Conservation (phyloP, 1,284 basidiomycete genomes). For the Xerocomus nothofagi region DNA sequence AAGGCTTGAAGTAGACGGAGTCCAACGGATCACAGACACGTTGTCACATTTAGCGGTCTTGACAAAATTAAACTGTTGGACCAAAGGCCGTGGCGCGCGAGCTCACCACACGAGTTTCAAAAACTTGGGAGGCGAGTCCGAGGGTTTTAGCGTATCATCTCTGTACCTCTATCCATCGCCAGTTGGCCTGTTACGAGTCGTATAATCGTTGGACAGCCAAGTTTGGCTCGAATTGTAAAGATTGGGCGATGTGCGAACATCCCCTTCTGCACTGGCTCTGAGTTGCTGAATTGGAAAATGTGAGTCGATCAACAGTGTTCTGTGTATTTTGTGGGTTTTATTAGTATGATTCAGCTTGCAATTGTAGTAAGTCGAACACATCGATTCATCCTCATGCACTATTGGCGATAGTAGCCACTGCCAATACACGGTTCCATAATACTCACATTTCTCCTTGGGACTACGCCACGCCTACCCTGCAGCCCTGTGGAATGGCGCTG, state of each 20-base stretch:
- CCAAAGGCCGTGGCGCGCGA: slow-evolving; percentile 5
- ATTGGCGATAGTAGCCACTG: neutral
- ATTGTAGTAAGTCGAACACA: neutral
- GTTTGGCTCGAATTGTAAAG: slow-evolving; percentile 13
- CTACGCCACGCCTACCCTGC: neutral
- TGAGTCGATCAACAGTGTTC: slow-evolving; percentile 19
- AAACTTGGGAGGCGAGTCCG: slow-evolving; percentile 20
- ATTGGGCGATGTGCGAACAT: slow-evolving; percentile 2
- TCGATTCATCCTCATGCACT: slow-evolving; percentile 11
- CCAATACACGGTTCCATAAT: neutral
- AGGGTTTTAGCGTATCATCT: slow-evolving; percentile 18
- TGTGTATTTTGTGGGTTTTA: slow-evolving; percentile 1
- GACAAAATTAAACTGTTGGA: slow-evolving; percentile 14
- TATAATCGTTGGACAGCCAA: neutral
- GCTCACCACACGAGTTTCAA: slow-evolving; percentile 19
- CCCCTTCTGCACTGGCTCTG: slow-evolving; percentile 3
- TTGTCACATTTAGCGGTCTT: slow-evolving; percentile 11
- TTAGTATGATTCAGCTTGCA: slow-evolving; percentile 7
- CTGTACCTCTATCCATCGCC: neutral
- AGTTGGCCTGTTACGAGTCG: neutral
- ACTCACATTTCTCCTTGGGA: slow-evolving; percentile 13
- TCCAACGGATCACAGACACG: slow-evolving; percentile 13
- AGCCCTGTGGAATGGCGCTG: slow-evolving; percentile 1
- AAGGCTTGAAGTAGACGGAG: slow-evolving; percentile 3
- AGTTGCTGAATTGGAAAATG: slow-evolving; percentile 26